Evolutionary conservation across 208 protist species (phyloP).

Genomic region (Phytomonas sp.): DNA sequence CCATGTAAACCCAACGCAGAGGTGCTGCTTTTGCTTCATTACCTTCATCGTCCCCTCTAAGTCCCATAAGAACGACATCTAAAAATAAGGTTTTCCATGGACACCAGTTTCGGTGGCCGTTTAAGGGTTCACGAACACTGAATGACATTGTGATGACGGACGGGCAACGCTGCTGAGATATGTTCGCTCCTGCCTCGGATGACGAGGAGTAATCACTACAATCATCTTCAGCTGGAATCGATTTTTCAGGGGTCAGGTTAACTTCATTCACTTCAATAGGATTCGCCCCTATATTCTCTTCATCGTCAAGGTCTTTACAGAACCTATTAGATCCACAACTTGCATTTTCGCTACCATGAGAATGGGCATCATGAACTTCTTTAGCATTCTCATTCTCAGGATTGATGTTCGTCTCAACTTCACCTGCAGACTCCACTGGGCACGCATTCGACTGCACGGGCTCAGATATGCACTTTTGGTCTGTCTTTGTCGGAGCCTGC

Average conservation of each 20-base stretch:
- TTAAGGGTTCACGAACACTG: background rate
- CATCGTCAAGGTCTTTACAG: background rate
- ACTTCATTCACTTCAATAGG: background rate
- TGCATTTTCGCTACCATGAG: background rate
- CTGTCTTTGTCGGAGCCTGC: background rate
- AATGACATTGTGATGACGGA: background rate
- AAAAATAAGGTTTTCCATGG: conserved; percentile 10
- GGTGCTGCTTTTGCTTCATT: background rate
- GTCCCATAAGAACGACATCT: background rate
- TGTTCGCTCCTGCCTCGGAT: background rate
- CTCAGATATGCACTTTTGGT: background rate
- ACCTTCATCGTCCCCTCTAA: background rate
- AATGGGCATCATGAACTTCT: background rate
- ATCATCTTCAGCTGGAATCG: background rate
- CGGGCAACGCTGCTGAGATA: background rate
- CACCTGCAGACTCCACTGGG: background rate
- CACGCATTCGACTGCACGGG: background rate
- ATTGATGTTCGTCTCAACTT: background rate
- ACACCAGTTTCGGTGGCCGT: conserved; percentile 6
- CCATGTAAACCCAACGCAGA: background rate
- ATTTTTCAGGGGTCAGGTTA: background rate
- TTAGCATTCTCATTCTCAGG: background rate
- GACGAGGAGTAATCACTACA: background rate
- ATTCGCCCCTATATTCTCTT: background rate
- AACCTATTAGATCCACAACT: background rate